A percentile compares a stretch with the other conserved stretches of the same genome.
phyloP scores from a whole-genome alignment of 768 basidiomycete genomes.

The Astraeus odoratus region DNA sequence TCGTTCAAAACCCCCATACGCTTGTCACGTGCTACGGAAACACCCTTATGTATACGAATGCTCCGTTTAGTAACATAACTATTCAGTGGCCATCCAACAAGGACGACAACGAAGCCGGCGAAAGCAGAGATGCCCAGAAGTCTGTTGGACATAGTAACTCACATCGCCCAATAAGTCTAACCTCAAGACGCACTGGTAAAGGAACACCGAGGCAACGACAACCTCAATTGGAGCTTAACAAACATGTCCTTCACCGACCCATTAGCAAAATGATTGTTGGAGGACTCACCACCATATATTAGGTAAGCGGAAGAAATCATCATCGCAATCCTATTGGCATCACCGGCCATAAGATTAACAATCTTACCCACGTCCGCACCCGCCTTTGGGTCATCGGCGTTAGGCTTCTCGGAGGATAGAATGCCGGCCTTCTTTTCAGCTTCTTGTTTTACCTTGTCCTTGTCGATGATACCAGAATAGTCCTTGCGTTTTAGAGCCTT shows the following conservation, averaged over 20 bases:
- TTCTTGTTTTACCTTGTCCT: conserved; percentile 21
- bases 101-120: conserved; percentile 36
- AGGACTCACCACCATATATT: conserved; percentile 50
- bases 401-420: conserved; percentile 4
- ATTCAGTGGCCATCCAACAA: conserved; percentile 36
- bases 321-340: conserved; percentile 51
- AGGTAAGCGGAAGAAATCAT: conserved; percentile 48
- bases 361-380: conserved; percentile 81
- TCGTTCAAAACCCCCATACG: conserved; percentile 42
- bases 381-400: conserved; percentile 41
- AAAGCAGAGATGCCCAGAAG: conserved; percentile 61
- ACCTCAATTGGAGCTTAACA: conserved; percentile 67
- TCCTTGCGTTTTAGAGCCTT: conserved; percentile 59
- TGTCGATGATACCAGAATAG: conserved; percentile 61
- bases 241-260: background rate
- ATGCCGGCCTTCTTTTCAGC: conserved; percentile 2
- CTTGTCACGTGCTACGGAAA: conserved; percentile 31
- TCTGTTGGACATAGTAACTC: conserved; percentile 25
- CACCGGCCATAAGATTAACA: conserved; percentile 77
- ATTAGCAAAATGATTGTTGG: too few species aligned
- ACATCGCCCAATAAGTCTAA: too few species aligned
- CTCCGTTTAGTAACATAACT: conserved; percentile 31
- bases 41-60: conserved; percentile 29
- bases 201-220: conserved; percentile 60
- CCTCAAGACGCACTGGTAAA: conserved; percentile 69